Evolutionary conservation across 2,329 filamentous ascomycete species (phyloP), one percentile per base, ranked within the genome.

Genomic region (Capronia epimyces): DNA sequence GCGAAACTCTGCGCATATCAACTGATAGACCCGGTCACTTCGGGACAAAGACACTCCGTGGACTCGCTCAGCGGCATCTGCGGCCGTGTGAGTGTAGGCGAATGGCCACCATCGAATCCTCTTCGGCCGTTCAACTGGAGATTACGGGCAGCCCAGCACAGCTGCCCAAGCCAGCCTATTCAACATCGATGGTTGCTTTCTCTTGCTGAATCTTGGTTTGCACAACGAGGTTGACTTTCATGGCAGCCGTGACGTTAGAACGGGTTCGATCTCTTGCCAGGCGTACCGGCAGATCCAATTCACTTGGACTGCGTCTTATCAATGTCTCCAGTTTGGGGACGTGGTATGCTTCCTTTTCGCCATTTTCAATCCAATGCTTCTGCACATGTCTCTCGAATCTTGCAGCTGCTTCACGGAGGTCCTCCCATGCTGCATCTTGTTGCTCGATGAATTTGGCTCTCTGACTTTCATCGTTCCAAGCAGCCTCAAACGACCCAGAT

Each of bases 391-490:
- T 60, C 22, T 62, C 58, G 20, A 62, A 61, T 40, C 56, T 52
- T 41, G 59, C 52, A 10, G 57, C 59, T 20, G 59, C 60, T 12
- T 61, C 54, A 27, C 58, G 61, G 21, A 60, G 45, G 51, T 63
- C 55, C 43, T 60, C 50, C 54, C 54, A 62, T 13, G 55, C 65
- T 43, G 65, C 60, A 18, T 65, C 69, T 59, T 71, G 67, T 40
- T 70, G 65, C 52, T 68, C 57, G 32, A 68, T 60, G 51, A 68
- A 63, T 46, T 64, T 62, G 52, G 67, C 59, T 48, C 75, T 72
- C 43, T 69, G 67, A 60, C 72, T 70, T 41, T 70, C 65, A 31
- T 71, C 69, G 18, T 71, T 60, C 60, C 71, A 73, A 41, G 70
- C 69, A 24, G 69, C 69, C 41, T 64, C 57, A 5, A 73, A 60